Base-by-base conservation (phyloP, 768 basidiomycete genomes). In the Coprinellus micaceus region DNA sequence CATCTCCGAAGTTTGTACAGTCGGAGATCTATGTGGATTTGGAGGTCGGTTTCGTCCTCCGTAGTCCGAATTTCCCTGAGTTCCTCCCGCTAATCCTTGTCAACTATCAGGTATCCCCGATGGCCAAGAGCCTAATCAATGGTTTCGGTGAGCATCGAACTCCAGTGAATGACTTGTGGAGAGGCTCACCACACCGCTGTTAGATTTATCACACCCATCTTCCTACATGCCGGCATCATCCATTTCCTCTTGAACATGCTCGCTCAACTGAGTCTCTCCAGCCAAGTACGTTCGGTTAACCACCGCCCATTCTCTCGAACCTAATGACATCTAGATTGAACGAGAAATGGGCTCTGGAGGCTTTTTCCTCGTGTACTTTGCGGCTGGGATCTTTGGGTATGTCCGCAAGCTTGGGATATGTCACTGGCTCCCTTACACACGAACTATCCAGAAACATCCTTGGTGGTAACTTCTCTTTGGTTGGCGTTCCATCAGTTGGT, bases 221-320 rank as follows among this genome's bases (percentile, higher is more conserved):
- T 98, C 67, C 72, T 98, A 4, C 96, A 98, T 63, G 97, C 93
- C 11, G 96, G 96, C n/a, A 77, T 99, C 56, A 77, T 99, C n/a
- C 96, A 99, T 67, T 77, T 96, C 33, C 61, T 88, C 3, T 66
- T 99, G 58, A 99, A 99, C 67, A 89, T 98, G 86, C 67, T 95
- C 26, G 94, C 88, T 13, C 95, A 96, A 63, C 68, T 89, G 55
- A 83, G 82, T 0, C 73, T 89, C n/a, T 88, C 87, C 6, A 89
- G 87, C 33, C 86, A 90, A 71, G 91, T 89, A 64, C 13, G 66
- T 64, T 26, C 30, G 9, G 25, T 53, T 26, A 30, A 36, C 33
- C 5, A 40, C 57, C 33, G 33, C 6, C 13, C 6, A 33, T 6
- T 13, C 33, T 33, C 13, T 33, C 33, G n/a, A 5, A 41, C 37